Base-by-base conservation (phyloP, 345 rosid species). In the Cardamine resedifolia region DNA sequence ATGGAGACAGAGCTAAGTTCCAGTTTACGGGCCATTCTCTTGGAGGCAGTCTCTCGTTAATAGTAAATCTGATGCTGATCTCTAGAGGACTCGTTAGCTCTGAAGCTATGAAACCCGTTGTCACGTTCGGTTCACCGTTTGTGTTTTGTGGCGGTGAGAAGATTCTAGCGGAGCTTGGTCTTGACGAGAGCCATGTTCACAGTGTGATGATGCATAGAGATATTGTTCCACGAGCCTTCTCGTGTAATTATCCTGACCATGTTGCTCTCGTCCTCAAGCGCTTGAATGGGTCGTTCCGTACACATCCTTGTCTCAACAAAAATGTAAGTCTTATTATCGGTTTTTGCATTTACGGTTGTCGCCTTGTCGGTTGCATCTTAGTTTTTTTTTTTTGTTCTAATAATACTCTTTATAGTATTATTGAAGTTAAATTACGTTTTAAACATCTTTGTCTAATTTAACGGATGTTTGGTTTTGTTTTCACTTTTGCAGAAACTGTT, bases 211-310 rank as follows among this genome's bases (percentile, higher is more conserved):
- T 91, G 98, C 98, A 94, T 47, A 81, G 97, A 72, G 98, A 94
- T 75, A 94, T 91, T 3, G 95, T 94, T 36, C 98, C 98, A 18
- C 81, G 97, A 85, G 97, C 98, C 45, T 94, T 91, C 85, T 86
- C 98, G 51, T 94, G 98, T 85, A 89, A 83, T 60, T 94, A 89
- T 24, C 97, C 92, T 15, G 84, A 79, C 85, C 98, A 94, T 70
- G 86, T 94, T 10, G 87, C 96, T 15, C 56, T 77, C 6, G 58
- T 94, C 68, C 97, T 91, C 78, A 94, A 83, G 71, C 91, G 95
- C 15, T 26, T 91, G 64, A 85, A 79, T 14, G 84, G 87, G 38
- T 77, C 89, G 11, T 87, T 88, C 72, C 83, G 85, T 30, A 86
- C 91, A 27, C 96, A 90, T 72, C 88, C 96, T 69, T 94, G 98